phyloP scores from a whole-genome alignment of 805 yeast genomes.

The Wickerhamiella sergipiensis region DNA sequence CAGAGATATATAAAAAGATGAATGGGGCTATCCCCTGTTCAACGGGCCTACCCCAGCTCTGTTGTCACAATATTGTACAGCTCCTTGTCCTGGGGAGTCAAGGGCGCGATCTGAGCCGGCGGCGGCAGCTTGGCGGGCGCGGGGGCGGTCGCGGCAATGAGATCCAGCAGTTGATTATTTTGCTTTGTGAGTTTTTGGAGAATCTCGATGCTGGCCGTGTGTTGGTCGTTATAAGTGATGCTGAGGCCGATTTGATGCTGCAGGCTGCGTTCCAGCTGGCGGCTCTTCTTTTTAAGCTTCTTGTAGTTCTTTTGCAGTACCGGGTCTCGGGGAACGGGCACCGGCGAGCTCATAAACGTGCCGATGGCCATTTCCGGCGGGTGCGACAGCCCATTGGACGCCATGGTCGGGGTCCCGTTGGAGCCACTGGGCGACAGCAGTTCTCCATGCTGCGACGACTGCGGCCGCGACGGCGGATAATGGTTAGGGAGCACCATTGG shows the following conservation, averaged over 20 bases:
- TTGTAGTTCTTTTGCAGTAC: neutral
- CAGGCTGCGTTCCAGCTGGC: neutral
- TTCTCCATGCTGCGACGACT: neutral
- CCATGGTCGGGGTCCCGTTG: neutral
- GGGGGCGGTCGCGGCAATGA: neutral
- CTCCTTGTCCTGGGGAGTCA: constrained; percentile 2
- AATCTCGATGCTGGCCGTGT: neutral
- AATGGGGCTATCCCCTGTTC: too few species aligned
- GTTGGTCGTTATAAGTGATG: neutral
- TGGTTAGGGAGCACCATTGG: neutral
- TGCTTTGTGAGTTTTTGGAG: neutral
- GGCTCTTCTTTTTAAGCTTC: neutral
- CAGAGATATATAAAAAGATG: neutral
- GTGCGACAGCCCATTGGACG: neutral
- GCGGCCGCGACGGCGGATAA: neutral
- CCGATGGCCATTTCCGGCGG: neutral
- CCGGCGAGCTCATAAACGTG: neutral
- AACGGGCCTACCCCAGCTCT: neutral
- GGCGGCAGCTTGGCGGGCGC: neutral
- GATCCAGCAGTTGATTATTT: neutral
- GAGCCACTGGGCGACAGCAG: neutral
- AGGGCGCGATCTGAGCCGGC: neutral
- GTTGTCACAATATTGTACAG: neutral
- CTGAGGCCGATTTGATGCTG: neutral
- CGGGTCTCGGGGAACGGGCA: neutral